phyloP scores from a whole-genome alignment of 768 basidiomycete genomes.

The Exidia glandulosa region DNA sequence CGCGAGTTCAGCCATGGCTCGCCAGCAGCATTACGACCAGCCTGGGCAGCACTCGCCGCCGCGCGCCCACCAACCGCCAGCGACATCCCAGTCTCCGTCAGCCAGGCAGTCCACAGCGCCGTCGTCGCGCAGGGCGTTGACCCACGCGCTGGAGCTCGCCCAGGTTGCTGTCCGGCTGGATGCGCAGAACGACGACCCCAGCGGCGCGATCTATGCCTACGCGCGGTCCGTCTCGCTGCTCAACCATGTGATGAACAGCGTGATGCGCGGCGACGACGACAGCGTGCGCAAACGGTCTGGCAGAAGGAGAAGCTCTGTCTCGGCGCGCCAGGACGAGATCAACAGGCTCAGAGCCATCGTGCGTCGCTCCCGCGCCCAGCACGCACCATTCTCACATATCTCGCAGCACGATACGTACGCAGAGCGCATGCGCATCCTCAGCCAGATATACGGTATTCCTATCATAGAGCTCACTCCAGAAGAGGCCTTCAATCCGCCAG shows the following conservation, averaged over 20 bases:
- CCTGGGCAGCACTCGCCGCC: background rate
- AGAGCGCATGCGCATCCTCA: conserved; percentile 87
- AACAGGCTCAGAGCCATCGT: conserved; percentile 79
- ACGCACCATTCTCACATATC: conserved; percentile 6
- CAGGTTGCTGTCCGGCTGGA: conserved; percentile 85
- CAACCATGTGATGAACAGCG: conserved; percentile 87
- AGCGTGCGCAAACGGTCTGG: conserved; percentile 42
- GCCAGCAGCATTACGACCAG: background rate
- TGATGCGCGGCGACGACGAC: conserved; percentile 77
- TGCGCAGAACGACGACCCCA: conserved; percentile 77
- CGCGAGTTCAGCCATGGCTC: background rate
- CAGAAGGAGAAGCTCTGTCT: conserved; percentile 56
- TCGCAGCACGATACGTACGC: conserved; percentile 87
- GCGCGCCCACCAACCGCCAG: background rate
- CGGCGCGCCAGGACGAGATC: conserved; percentile 89
- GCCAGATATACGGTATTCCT: conserved; percentile 80
- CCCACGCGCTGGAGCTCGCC: conserved; percentile 75
- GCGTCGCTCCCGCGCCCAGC: conserved; percentile 24
- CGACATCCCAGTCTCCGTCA: background rate
- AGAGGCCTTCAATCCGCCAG: background rate
- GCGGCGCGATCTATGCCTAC: conserved; percentile 83
- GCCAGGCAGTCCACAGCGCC: conserved; percentile 30
- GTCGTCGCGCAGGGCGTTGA: conserved; percentile 78
- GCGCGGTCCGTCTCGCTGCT: conserved; percentile 76
- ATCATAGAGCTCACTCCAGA: conserved; percentile 9